Percentiles rank a stretch among this genome's conserved stretches.
phyloP scores from a whole-genome alignment of 2,329 filamentous ascomycete genomes.

The Chaetomium strumarium region DNA sequence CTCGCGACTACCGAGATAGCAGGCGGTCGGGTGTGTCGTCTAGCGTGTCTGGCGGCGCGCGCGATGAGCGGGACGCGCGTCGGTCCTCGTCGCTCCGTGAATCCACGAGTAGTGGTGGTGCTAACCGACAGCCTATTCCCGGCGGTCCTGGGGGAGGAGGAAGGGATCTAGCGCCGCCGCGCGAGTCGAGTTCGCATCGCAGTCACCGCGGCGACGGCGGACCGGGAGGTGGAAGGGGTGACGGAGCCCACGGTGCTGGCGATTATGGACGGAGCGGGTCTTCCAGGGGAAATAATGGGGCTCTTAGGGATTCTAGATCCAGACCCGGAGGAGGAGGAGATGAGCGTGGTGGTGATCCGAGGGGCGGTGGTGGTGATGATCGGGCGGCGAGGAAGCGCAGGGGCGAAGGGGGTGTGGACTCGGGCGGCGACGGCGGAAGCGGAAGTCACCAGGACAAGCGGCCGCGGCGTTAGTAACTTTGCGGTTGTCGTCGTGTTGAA shows the following conservation, averaged over 20 bases:
- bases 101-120: conserved; percentile 16
- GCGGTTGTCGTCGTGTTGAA: background rate
- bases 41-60: conserved; percentile 9
- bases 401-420: conserved; percentile 43
- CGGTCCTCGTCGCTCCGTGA: conserved; percentile 27
- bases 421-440: conserved; percentile 7
- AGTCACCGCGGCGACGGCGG: conserved; percentile 22
- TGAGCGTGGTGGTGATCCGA: conserved; percentile 29
- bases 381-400: conserved; percentile 36
- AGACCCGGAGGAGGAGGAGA: conserved; percentile 27
- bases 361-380: conserved; percentile 27
- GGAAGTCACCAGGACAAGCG: conserved; percentile 50
- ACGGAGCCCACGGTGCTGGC: conserved; percentile 25
- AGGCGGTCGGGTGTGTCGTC: conserved; percentile 30
- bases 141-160: conserved; percentile 16
- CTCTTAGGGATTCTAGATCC: conserved; percentile 21
- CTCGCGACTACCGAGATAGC: conserved; percentile 41
- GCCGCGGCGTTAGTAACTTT: conserved; percentile 40
- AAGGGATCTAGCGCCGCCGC: conserved; percentile 26
- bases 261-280: conserved; percentile 34
- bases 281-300: conserved; percentile 23
- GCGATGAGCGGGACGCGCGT: conserved; percentile 23
- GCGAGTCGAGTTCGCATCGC: conserved; percentile 24
- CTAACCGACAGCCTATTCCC: conserved; percentile 20
- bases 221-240: conserved; percentile 12